Base-by-base conservation (phyloP, 129 eudicot genomes). In the Kitagawia praeruptora region DNA sequence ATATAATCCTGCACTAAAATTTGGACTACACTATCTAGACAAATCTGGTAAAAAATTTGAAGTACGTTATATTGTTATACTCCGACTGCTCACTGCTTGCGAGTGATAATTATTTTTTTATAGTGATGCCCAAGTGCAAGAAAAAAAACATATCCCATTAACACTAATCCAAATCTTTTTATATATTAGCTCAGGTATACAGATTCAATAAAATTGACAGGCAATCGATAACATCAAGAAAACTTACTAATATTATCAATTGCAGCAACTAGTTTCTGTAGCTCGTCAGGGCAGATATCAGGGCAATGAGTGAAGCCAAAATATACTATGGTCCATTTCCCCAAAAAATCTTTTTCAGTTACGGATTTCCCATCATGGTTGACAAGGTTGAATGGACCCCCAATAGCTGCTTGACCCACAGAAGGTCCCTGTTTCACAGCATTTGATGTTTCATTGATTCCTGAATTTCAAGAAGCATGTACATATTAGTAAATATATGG, bases 291-390 rank as follows among this genome's bases (percentile, higher is more conserved):
- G 81, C 98, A 94, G 84, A 94, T 91, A 86, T 94, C 98, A 31
- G 98, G 98, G 83, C 96, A 94, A 80, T 94, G 96, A 76, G 98
- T 94, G 80, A 91, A 91, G 71, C 98, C 98, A 67, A 94, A 94
- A 81, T 94, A 94, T 74, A 94, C 64, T 78, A 94, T 34, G 47
- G 85, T 91, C 98, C 98, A 94, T 82, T 88, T 89, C 23, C 98
- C 97, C 83, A 84, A 70, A 71, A 94, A 94, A 81, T 91, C 92
- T 45, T 85, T 90, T 25, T 94, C 97, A 38, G 98, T 84, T 44
- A 94, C 98, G 15, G 90, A 46, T 81, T 85, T 94, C 51, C 98
- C 98, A 80, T 94, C 83, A 87, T 91, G 97, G 86, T 94, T 86
- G 73, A 94, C 79, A 46, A 94, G 98, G 84, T 80, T 91, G 69